Conservation (phyloP, 2,329 filamentous ascomycete species). For the Beauveria scarabaeidicola region DNA sequence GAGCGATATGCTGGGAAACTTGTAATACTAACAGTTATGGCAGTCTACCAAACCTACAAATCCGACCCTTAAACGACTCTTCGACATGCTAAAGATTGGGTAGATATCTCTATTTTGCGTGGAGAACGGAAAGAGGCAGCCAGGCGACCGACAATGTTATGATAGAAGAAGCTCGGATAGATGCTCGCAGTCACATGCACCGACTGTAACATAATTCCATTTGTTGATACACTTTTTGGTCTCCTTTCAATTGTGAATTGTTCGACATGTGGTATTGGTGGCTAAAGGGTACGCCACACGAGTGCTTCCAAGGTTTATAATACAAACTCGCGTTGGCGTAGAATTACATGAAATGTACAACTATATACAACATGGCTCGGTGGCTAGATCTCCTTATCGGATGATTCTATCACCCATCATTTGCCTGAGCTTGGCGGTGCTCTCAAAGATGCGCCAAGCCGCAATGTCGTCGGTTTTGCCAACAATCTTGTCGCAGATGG, state of each 20-base stretch:
- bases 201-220: slow-evolving; percentile 13
- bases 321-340: slow-evolving; percentile 13
- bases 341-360: slow-evolving; percentile 4
- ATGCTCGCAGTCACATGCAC: slow-evolving; percentile 9
- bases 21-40: slow-evolving; percentile 15
- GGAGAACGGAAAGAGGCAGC: background rate
- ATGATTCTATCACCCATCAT: background rate
- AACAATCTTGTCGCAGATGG: slow-evolving; percentile 9
- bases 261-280: background rate
- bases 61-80: slow-evolving; percentile 24
- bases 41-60: slow-evolving; percentile 43
- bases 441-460: slow-evolving; percentile 4
- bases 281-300: background rate
- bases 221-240: slow-evolving; percentile 1
- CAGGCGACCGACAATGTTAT: slow-evolving; percentile 1
- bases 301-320: background rate
- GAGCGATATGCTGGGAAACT: background rate
- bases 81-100: background rate
- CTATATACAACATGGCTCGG: background rate
- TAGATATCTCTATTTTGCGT: background rate
- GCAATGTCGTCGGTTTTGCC: background rate
- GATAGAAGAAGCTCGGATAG: slow-evolving; percentile 11
- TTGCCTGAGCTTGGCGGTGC: background rate
- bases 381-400: background rate
- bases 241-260: background rate